These are phyloP conservation scores for Rhizopogon vinicolor DNA, from an alignment of 768 basidiomycete genomes.

Conservation along the genomic window DNA sequence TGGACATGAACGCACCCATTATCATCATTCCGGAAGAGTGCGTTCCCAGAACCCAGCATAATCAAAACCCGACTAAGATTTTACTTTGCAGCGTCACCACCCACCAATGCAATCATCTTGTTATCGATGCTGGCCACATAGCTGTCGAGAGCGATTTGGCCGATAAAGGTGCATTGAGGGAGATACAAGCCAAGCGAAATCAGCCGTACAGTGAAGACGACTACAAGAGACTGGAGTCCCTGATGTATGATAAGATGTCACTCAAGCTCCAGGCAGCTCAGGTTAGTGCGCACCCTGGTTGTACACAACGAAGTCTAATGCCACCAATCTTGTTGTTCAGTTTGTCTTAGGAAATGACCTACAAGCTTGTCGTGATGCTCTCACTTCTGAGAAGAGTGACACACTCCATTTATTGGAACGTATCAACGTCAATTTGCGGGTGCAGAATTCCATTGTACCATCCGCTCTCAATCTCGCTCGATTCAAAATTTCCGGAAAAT, in stretches of 20 bases:
- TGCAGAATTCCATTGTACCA: slow-evolving; percentile 92
- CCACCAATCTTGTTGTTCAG: slow-evolving; percentile 33
- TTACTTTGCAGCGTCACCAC: slow-evolving; percentile 58
- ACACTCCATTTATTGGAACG: slow-evolving; percentile 87
- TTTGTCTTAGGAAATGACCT: slow-evolving; percentile 87
- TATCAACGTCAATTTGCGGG: slow-evolving; percentile 82
- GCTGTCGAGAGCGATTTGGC: slow-evolving; percentile 88
- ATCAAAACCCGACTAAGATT: slow-evolving; percentile 1
- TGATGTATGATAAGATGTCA: slow-evolving; percentile 93
- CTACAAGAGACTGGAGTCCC: slow-evolving; percentile 75
- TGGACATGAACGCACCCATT: slow-evolving; percentile 95
- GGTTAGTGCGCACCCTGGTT: slow-evolving; percentile 38
- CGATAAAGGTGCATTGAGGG: slow-evolving; percentile 72
- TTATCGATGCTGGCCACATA: slow-evolving; percentile 96
- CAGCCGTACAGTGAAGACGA: slow-evolving; percentile 86
- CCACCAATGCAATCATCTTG: slow-evolving; percentile 75
- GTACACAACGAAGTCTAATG: slow-evolving; percentile 1
- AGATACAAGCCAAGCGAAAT: slow-evolving; percentile 78
- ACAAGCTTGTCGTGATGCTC: slow-evolving; percentile 74
- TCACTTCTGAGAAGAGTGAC: slow-evolving; percentile 51
- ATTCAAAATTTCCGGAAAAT: slow-evolving; percentile 86
- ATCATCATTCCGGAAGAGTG: slow-evolving; percentile 97
- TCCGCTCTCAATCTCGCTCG: slow-evolving; percentile 75
- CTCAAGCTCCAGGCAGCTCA: slow-evolving; percentile 86
- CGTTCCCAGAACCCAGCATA: neutral